Base-by-base conservation (phyloP, 352 stramenopile genomes). In the Phytophthora tentaculata region DNA sequence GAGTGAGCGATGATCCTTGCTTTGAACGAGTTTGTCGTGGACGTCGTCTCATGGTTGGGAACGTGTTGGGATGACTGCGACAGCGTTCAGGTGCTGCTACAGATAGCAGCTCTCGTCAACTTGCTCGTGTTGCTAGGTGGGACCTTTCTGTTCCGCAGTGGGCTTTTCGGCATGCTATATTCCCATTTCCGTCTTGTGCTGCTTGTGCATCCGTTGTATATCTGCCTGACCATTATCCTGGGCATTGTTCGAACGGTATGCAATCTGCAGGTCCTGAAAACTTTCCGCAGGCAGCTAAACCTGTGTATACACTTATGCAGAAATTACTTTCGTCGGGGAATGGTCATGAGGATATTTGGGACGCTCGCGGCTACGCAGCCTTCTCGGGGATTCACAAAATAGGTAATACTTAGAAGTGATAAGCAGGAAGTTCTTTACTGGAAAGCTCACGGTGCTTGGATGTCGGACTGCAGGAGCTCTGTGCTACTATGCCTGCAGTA, bases 81-180 rank as follows among this genome's bases (percentile, higher is more conserved):
- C 13, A 92, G 82, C 54, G 77, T 88, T 6, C 84, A 92, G 61
- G 75, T 84, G 39, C 51, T 91, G 39, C 69, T 90, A n/a, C 84
- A 92, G 58, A 81, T 92, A 47, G 71, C 77, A 39, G 76, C 71
- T 29, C 55, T 86, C 3, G 67, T 91, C 41, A 83, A 88, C 37
- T 73, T 91, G 8, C 75, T 92, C 17, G 66, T 79, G 56, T 54
- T 91, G 47, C 64, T 92, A 14, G 81, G 80, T 2, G 74, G 71
- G 13, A 92, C 84, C 10, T 91, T 91, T 64, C 75, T 90, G 56
- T 92, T 92, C 66, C 82, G 80, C 23, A 92, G 81, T 41, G 82
- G 84, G 0, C 76, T 92, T 23, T 90, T 91, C 49, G 67, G 67
- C 32, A 63, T 92, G 32, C 61, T 92, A 16, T 89, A 81, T 61